Base-by-base conservation (phyloP, 2,329 filamentous ascomycete genomes). In the Xylariaceae sp. region DNA sequence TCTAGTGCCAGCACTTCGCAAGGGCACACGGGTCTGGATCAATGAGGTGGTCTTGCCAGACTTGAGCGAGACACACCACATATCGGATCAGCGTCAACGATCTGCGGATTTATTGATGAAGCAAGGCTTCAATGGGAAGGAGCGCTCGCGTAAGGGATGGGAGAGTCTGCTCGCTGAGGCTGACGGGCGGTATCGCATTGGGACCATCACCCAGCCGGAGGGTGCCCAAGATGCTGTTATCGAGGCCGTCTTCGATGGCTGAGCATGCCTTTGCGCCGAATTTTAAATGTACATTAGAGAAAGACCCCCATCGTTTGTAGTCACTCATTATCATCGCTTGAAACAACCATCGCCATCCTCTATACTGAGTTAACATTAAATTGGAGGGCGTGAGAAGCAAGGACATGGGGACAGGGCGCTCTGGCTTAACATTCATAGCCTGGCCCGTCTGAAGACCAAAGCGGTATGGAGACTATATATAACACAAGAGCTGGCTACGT, bases 1-100 rank as follows among this genome's bases (percentile, higher is more conserved):
- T 13, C 46, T 64, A 8, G 49, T 61, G 9, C 56, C 59, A 9
- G 59, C 49, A 2, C 45, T 64, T 9, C 57, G 52, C 38, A 44
- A 44, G 9, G 54, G 53, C 1, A 47, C 16, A n/a, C 50, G 49
- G 16, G 42, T 58, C 16, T 58, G 53, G 52, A 36, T 56, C 17
- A 45, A 29, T 24, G 55, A 58, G 15, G 49, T 55, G n/a, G 54
- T 56, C 1, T 44, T 58, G 4, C 45, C 51, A 3, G 37, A 45
- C 9, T 31, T 58, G 28, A 47, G 48, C 9, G 34, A 48, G 1
- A 35, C 28, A 2, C 39, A 35, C 26, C 41, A 43, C 9, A 8
- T 47, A 1, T 12, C 13, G 1, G 44, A 48, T 11, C 48, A 51
- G n/a, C 37, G 38, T 18, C 35, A 41, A 30, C 40, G 47, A 45